These are phyloP conservation scores for Colletotrichum sp. DNA, from an alignment of 2,329 filamentous ascomycete species.

Conservation along the genomic window DNA sequence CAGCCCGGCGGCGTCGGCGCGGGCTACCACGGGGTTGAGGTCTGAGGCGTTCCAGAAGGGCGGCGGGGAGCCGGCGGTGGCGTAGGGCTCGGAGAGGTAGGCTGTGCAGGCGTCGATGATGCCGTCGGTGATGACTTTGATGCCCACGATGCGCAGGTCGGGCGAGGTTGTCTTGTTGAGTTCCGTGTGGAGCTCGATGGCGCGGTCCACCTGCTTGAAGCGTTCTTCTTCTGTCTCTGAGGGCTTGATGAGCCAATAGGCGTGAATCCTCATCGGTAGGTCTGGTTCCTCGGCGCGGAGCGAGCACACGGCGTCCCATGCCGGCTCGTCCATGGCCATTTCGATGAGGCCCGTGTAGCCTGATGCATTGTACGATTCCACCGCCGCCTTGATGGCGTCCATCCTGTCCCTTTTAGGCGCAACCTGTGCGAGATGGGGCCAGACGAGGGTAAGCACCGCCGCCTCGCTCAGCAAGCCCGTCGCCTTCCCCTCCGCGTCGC, in stretches of 20 bases:
- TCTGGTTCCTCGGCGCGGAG: constrained; percentile 41
- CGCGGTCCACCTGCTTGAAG: constrained; percentile 53
- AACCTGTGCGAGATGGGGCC: constrained; percentile 57
- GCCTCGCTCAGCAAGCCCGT: constrained; percentile 59
- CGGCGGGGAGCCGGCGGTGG: constrained; percentile 45
- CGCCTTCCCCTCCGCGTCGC: constrained; percentile 51
- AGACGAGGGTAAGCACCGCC: constrained; percentile 56
- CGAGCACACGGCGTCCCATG: constrained; percentile 56
- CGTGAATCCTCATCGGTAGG: constrained; percentile 52
- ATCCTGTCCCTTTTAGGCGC: constrained; percentile 53
- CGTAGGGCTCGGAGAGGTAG: constrained; percentile 58
- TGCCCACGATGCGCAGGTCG: constrained; percentile 53
- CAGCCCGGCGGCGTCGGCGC: constrained; percentile 51
- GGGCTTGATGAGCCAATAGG: constrained; percentile 63
- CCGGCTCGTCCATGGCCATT: constrained; percentile 66
- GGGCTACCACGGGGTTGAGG: constrained; percentile 54
- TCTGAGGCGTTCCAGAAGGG: constrained; percentile 56
- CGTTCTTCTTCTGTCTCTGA: constrained; percentile 44
- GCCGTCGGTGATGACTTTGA: constrained; percentile 64
- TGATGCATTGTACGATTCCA: constrained; percentile 53
- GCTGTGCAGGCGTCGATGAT: constrained; percentile 65
- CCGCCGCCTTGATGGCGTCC: constrained; percentile 51
- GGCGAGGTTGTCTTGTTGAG: constrained; percentile 40
- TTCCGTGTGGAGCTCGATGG: constrained; percentile 45
- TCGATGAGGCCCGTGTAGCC: constrained; percentile 63